Evolutionary conservation across 495 filamentous ascomycete species (phyloP).

Genomic region (Neurospora sp.): DNA sequence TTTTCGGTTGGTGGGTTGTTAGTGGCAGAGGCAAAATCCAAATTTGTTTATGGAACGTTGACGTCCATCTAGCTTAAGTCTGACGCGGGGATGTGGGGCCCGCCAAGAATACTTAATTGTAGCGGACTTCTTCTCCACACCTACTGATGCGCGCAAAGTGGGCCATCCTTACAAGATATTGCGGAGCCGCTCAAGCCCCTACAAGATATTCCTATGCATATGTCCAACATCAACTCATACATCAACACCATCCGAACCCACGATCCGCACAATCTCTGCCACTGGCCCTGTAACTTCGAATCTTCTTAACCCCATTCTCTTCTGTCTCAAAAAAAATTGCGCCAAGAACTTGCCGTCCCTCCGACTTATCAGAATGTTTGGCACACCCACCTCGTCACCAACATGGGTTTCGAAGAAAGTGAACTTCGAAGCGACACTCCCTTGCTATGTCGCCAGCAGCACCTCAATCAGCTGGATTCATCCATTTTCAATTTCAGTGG

Average conservation of each 20-base stretch:
- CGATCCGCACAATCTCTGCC: not conserved
- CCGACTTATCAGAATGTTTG: not conserved
- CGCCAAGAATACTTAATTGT: not conserved
- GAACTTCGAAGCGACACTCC: not conserved
- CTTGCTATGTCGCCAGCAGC: fast-evolving
- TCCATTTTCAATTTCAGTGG: too few species aligned
- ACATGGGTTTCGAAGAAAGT: not conserved
- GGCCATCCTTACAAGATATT: not conserved
- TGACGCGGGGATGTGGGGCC: not conserved
- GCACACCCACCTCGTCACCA: not conserved
- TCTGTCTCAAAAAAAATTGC: too few species aligned
- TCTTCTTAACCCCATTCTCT: too few species aligned
- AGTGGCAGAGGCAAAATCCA: not conserved
- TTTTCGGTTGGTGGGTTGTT: not conserved
- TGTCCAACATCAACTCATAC: not conserved
- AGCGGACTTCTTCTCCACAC: not conserved
- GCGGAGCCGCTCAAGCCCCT: not conserved
- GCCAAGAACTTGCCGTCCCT: not conserved
- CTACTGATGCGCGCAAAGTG: too few species aligned
- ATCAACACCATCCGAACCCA: not conserved
- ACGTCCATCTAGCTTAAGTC: not conserved
- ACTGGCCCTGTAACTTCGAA: not conserved
- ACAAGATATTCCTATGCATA: not conserved
- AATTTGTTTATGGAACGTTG: not conserved
- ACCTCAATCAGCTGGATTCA: not conserved